These are phyloP conservation scores for Pyricularia grisea DNA, from an alignment of 2,329 filamentous ascomycete genomes.

Conservation along the genomic window DNA sequence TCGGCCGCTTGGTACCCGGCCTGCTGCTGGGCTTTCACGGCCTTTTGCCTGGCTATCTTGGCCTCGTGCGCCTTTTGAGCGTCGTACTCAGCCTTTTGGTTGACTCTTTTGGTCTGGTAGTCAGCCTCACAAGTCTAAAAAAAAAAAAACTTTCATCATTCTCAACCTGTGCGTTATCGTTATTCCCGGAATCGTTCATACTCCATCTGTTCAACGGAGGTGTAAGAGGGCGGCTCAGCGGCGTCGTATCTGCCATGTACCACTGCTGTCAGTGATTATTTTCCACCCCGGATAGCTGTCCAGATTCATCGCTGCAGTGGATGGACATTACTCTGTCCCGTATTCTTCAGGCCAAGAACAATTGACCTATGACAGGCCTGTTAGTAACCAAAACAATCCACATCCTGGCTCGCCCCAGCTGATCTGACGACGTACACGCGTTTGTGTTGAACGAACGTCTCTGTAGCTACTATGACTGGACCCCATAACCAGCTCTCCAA, in stretches of 20 bases:
- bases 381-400: not conserved
- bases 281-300: too few relatives aligned
- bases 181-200: not conserved
- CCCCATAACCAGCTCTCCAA: not conserved
- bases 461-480: not conserved
- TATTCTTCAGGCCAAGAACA: not conserved
- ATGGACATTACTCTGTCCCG: too few relatives aligned
- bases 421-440: not conserved
- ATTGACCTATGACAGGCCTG: not conserved
- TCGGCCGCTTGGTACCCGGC: not conserved
- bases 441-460: not conserved
- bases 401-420: not conserved
- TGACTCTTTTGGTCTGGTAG: not conserved
- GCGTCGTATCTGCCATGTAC: too few relatives aligned
- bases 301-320: too few relatives aligned
- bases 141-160: not conserved
- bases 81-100: not conserved
- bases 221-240: too few relatives aligned
- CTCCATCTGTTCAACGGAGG: not conserved
- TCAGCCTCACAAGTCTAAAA: not conserved
- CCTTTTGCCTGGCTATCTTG: not conserved
- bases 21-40: too few relatives aligned
- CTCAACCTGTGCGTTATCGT: not conserved
- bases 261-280: too few relatives aligned
- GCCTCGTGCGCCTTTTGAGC: not conserved